Conservation (phyloP, 495 filamentous ascomycete genomes). For the Penicillium turbatum region DNA sequence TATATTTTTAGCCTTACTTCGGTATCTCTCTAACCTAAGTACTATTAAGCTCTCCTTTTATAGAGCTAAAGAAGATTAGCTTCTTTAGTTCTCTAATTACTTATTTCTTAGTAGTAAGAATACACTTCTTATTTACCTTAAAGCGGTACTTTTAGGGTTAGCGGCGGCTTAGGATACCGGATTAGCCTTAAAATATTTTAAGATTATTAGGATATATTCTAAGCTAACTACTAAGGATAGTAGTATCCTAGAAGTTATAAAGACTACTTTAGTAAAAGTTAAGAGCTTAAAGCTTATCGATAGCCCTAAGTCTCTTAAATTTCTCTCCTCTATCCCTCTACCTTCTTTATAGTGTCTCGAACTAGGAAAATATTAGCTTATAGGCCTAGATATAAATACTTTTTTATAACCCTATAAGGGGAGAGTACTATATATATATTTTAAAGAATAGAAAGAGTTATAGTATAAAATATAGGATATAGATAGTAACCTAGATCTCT, state of each 20-base stretch:
- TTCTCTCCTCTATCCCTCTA: background rate
- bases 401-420: background rate
- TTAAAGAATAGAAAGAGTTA: background rate
- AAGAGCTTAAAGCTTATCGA: background rate
- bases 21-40: background rate
- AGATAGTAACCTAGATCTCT: background rate
- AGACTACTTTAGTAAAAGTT: background rate
- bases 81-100: slow-evolving; percentile 6
- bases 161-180: background rate
- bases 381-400: background rate
- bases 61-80: slow-evolving; percentile 2
- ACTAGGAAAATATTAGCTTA: slow-evolving; percentile 4
- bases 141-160: background rate
- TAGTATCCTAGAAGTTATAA: background rate
- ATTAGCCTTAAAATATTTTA: background rate
- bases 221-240: background rate
- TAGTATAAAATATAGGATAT: background rate
- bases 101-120: slow-evolving; percentile 2
- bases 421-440: background rate
- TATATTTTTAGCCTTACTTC: background rate
- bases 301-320: background rate
- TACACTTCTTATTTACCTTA: background rate
- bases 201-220: slow-evolving; percentile 3
- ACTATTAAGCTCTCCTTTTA: slow-evolving; percentile 2
- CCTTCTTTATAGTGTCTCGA: background rate